Conservation (phyloP, 768 basidiomycete genomes). For the Tephrocybe rancida region DNA sequence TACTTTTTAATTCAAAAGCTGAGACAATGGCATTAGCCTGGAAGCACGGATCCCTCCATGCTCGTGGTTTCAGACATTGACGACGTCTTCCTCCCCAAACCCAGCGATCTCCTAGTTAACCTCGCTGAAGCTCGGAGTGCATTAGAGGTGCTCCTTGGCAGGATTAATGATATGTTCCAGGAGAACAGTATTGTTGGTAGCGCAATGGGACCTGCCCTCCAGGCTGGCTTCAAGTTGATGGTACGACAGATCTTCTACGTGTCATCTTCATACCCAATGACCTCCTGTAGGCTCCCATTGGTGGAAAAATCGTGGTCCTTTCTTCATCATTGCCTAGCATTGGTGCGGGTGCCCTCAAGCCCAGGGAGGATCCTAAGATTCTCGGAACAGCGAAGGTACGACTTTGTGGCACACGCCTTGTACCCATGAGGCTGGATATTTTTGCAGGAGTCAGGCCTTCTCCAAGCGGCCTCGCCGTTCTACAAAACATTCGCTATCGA, state of each 20-base stretch:
- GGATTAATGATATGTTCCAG: conserved; percentile 96
- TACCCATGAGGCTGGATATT: neutral
- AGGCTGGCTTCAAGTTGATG: conserved; percentile 96
- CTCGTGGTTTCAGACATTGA: conserved; percentile 37
- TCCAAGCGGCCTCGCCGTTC: conserved; percentile 70
- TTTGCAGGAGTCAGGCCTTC: no score
- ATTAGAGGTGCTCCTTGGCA: conserved; percentile 78
- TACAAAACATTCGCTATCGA: conserved; percentile 99
- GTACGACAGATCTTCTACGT: conserved; percentile 36
- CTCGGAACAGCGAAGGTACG: conserved; percentile 89
- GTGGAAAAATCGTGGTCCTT: conserved; percentile 46
- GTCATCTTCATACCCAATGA: neutral
- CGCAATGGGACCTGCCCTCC: conserved; percentile 92
- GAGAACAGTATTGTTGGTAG: conserved; percentile 94
- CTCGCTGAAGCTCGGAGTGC: conserved; percentile 80
- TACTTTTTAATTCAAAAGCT: no score
- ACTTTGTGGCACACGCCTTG: no score
- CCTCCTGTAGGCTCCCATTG: conserved; percentile 75
- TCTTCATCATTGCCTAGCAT: conserved; percentile 70
- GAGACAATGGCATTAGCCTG: no score
- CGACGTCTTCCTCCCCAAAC: conserved; percentile 97
- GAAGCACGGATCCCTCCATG: neutral
- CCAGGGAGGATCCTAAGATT: conserved; percentile 94
- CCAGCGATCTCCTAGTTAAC: conserved; percentile 95
- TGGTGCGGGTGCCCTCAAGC: conserved; percentile 91